Percentiles rank a stretch among this genome's conserved stretches.
phyloP scores from a whole-genome alignment of 106 monocot genomes.

The Vanilla planifolia region DNA sequence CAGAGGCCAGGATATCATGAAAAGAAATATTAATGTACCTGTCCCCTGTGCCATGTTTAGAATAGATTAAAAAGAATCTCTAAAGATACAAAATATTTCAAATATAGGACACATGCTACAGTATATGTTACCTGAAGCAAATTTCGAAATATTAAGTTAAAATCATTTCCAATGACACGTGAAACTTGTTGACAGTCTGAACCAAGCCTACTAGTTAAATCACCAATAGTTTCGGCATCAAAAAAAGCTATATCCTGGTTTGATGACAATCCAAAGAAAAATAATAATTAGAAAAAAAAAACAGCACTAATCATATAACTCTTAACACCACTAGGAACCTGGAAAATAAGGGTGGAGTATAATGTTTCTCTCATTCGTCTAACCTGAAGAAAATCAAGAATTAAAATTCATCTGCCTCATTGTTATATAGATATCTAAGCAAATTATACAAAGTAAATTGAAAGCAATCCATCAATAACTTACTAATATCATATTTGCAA shows the following conservation, averaged over 20 bases:
- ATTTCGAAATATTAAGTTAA: slow-evolving; percentile 86
- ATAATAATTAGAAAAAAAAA: background rate
- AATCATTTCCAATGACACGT: slow-evolving; percentile 89
- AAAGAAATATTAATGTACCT: slow-evolving; percentile 72
- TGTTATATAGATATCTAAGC: background rate
- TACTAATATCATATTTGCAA: slow-evolving; percentile 98
- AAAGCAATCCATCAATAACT: slow-evolving; percentile 3
- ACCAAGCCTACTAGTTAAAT: slow-evolving; percentile 94
- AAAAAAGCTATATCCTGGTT: slow-evolving; percentile 79
- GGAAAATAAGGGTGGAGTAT: slow-evolving; percentile 65
- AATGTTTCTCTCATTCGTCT: slow-evolving; percentile 84
- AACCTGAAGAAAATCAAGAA: slow-evolving; percentile 41
- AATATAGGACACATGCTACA: background rate
- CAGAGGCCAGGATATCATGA: slow-evolving; percentile 85
- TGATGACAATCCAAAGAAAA: slow-evolving; percentile 7
- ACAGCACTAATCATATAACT: background rate
- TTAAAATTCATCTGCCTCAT: background rate
- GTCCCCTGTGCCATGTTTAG: slow-evolving; percentile 42
- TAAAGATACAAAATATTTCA: background rate
- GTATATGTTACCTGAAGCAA: slow-evolving; percentile 62
- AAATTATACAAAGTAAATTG: background rate
- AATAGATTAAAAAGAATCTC: slow-evolving; percentile 4
- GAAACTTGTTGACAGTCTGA: slow-evolving; percentile 99
- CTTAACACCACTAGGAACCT: slow-evolving; percentile 27
- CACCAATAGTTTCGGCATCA: slow-evolving; percentile 92